Percentiles rank a stretch among this genome's conserved stretches.
Conservation (phyloP, 345 rosid genomes). For the Eucalyptus paniculata region DNA sequence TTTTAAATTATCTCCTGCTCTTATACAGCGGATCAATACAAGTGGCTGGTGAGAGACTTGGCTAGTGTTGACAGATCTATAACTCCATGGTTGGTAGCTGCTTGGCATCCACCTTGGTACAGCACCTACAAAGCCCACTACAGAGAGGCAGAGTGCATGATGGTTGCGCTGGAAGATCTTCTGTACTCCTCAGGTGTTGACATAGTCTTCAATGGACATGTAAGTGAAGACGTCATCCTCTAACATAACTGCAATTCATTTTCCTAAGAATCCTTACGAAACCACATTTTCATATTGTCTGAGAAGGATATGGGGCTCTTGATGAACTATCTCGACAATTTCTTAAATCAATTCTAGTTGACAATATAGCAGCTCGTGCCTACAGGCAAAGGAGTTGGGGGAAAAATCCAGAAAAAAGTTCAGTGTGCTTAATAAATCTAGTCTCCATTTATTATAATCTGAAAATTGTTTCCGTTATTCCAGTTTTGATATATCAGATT, state of each 20-base stretch:
- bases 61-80: constrained; percentile 37
- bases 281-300: not conserved
- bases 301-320: not conserved
- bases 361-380: not conserved
- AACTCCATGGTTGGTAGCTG: constrained; percentile 86
- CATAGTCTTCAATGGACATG: constrained; percentile 76
- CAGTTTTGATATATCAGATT: not conserved
- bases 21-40: constrained; percentile 64
- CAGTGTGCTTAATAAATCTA: not conserved
- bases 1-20: not conserved
- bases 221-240: not conserved
- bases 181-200: constrained; percentile 51
- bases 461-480: not conserved
- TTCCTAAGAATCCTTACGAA: not conserved
- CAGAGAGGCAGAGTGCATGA: constrained; percentile 91
- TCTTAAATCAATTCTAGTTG: not conserved
- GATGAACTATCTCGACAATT: not conserved
- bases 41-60: constrained; percentile 69
- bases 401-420: not conserved
- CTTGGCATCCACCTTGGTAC: constrained; percentile 92
- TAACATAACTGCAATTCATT: not conserved
- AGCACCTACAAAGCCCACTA: constrained; percentile 69
- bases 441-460: not conserved
- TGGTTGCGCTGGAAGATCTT: constrained; percentile 65
- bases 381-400: not conserved